phyloP scores from a whole-genome alignment of 805 yeast species.

The Barnettozyma salicaria region DNA sequence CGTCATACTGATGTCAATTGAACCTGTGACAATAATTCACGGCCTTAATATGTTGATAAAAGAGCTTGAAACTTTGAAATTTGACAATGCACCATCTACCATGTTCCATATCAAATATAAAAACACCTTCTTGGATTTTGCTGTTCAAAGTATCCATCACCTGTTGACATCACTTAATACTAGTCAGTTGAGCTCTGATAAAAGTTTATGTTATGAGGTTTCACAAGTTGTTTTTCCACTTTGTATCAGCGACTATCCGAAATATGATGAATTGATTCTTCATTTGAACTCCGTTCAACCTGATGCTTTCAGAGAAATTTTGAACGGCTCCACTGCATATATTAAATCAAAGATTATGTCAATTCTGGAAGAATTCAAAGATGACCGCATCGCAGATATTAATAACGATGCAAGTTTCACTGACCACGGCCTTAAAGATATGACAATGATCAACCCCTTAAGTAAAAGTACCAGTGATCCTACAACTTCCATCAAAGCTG shows the following conservation, averaged over 20 bases:
- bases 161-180: constrained; percentile 14
- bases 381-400: constrained; percentile 10
- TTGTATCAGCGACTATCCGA: constrained; percentile 24
- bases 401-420: constrained; percentile 15
- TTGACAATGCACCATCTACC: constrained; percentile 24
- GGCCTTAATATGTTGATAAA: constrained; percentile 18
- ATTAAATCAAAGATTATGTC: constrained; percentile 20
- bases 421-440: constrained; percentile 20
- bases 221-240: constrained; percentile 21
- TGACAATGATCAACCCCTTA: constrained; percentile 28
- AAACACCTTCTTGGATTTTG: constrained; percentile 16
- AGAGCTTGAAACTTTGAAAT: constrained; percentile 16
- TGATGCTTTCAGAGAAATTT: constrained; percentile 5
- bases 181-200: constrained; percentile 10
- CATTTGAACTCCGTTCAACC: constrained; percentile 13
- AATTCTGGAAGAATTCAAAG: constrained; percentile 24
- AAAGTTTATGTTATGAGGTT: constrained; percentile 3
- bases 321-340: constrained; percentile 14
- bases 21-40: constrained; percentile 8
- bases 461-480: constrained; percentile 14
- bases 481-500: constrained; percentile 10
- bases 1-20: constrained; percentile 15
- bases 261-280: constrained; percentile 21
- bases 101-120: constrained; percentile 24
- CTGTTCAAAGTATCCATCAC: constrained; percentile 17